phyloP scores from a whole-genome alignment of 2,329 filamentous ascomycete genomes.

The Colletotrichum salicis region DNA sequence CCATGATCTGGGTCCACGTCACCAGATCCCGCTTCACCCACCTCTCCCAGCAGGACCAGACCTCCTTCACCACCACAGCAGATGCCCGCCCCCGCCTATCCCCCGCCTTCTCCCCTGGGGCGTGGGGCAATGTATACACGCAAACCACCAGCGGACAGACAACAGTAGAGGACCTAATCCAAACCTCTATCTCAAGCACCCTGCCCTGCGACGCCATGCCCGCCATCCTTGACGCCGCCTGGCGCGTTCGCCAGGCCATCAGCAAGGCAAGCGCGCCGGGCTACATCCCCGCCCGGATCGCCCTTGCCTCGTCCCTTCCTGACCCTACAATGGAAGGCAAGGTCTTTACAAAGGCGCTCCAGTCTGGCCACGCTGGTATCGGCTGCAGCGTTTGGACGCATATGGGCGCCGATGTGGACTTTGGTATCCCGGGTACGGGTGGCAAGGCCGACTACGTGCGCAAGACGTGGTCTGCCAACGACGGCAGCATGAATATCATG shows the following conservation, averaged over 20 bases:
- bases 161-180: not conserved
- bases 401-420: conserved; percentile 33
- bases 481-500: conserved; percentile 29
- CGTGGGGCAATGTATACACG: conserved; percentile 26
- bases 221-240: conserved; percentile 8
- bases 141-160: conserved; percentile 5
- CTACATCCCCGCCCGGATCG: conserved; percentile 20
- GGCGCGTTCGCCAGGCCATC: conserved; percentile 16
- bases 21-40: conserved; percentile 9
- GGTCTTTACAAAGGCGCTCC: conserved; percentile 6
- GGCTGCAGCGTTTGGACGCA: conserved; percentile 28
- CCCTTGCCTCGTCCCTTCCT: conserved; percentile 1
- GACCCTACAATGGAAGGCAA: conserved; percentile 13
- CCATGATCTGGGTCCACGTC: conserved; percentile 19
- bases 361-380: conserved; percentile 9
- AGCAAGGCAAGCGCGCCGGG: not conserved
- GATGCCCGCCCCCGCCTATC: conserved; percentile 8
- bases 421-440: conserved; percentile 13
- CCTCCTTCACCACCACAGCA: conserved; percentile 13
- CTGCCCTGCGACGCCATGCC: not conserved
- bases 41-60: not conserved
- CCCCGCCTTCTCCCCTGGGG: not conserved
- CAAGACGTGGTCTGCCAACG: conserved; percentile 33
- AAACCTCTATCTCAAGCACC: not conserved
- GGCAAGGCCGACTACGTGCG: conserved; percentile 19